These are phyloP conservation scores for Brassica rapa DNA, from an alignment of 345 rosid genomes.

Conservation along the genomic window DNA sequence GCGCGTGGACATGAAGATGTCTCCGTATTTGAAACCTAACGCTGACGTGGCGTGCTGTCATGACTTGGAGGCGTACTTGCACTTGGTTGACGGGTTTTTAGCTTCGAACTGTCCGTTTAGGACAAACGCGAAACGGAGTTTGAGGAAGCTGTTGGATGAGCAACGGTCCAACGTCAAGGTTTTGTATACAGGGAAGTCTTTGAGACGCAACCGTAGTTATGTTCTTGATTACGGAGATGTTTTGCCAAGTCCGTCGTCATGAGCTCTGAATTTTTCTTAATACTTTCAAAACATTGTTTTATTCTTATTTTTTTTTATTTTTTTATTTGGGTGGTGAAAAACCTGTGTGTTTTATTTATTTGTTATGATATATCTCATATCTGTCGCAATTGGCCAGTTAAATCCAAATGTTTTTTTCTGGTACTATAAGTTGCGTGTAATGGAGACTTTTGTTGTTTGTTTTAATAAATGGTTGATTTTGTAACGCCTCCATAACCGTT, in stretches of 20 bases:
- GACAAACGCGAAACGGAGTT: slow-evolving; percentile 86
- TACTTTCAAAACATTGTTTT: too few relatives aligned
- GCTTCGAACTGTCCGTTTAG: slow-evolving; percentile 83
- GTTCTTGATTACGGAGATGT: background rate
- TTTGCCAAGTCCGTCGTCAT: background rate
- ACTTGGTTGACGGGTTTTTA: slow-evolving; percentile 79
- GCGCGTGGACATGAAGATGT: slow-evolving; percentile 64
- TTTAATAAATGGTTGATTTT: background rate
- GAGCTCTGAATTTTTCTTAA: background rate
- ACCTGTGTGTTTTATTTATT: background rate
- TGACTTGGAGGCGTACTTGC: slow-evolving; percentile 78
- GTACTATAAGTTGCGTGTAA: too few relatives aligned
- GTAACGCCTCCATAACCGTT: too few relatives aligned
- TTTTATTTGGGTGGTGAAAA: background rate
- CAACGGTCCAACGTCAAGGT: slow-evolving; percentile 79
- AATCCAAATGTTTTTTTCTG: background rate
- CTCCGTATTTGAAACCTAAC: slow-evolving; percentile 64
- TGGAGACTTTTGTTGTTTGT: background rate
- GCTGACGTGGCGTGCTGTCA: slow-evolving; percentile 84
- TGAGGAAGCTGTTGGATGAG: slow-evolving; percentile 67
- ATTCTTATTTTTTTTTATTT: too few relatives aligned
- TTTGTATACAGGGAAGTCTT: slow-evolving; percentile 71
- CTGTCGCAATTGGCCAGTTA: background rate
- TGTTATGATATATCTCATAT: background rate
- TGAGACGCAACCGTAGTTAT: slow-evolving; percentile 13